Evolutionary conservation across 345 rosid species (phyloP).

Genomic region (Arabidopsis arenosa): DNA sequence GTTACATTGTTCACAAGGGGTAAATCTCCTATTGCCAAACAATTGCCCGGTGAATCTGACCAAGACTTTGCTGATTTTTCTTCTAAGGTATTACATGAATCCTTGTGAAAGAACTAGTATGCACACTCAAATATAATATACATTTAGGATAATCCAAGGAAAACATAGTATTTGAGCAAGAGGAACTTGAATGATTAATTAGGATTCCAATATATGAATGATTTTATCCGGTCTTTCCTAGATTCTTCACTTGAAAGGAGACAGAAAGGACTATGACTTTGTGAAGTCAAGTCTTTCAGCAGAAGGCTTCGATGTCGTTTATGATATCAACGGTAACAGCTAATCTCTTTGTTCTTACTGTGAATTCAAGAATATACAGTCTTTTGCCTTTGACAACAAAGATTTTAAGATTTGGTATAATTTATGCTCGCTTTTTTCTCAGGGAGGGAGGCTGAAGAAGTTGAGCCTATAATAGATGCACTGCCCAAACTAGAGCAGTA

Average conservation of each 20-base stretch:
- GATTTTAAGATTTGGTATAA: neutral
- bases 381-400: neutral
- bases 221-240: constrained; percentile 46
- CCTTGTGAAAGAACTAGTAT: constrained; percentile 21
- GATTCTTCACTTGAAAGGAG: constrained; percentile 97
- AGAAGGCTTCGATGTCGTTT: constrained; percentile 90
- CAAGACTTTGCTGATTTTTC: constrained; percentile 83
- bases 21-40: constrained; percentile 85
- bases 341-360: constrained; percentile 9
- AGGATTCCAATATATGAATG: neutral
- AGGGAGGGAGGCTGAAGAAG: constrained; percentile 96
- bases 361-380: neutral
- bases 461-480: constrained; percentile 89
- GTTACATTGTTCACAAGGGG: constrained; percentile 96
- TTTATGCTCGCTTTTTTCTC: constrained; percentile 34
- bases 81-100: constrained; percentile 64
- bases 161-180: neutral
- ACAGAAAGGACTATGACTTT: constrained; percentile 90
- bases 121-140: neutral
- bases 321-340: constrained; percentile 82
- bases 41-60: constrained; percentile 89
- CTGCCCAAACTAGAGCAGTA: constrained; percentile 94
- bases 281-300: constrained; percentile 95
- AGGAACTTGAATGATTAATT: neutral
- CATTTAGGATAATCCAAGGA: neutral